Evolutionary conservation across 768 basidiomycete species (phyloP).

Genomic region (Pleurotus salmoneostramineus): DNA sequence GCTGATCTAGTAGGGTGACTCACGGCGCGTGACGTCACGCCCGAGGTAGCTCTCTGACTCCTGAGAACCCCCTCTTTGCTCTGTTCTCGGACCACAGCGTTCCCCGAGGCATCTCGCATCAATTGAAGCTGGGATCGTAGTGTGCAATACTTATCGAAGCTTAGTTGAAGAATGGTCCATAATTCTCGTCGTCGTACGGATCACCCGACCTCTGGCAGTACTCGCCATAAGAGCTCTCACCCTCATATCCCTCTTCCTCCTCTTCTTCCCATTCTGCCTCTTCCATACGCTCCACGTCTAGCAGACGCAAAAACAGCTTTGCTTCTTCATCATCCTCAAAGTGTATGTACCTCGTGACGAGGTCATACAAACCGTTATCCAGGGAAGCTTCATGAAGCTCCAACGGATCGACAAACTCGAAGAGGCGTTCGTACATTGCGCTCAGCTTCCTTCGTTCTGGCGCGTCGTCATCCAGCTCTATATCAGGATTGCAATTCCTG

Average conservation of each 20-base stretch:
- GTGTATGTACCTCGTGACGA: neutral
- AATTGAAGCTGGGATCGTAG: no score
- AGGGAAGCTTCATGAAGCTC: neutral
- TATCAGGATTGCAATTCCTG: neutral
- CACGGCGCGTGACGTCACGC: no score
- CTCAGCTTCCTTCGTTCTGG: neutral
- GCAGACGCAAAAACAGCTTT: neutral
- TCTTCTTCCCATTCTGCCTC: neutral
- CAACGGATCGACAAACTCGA: neutral
- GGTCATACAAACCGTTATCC: neutral
- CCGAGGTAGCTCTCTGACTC: no score
- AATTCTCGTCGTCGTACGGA: no score
- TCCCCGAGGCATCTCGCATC: no score
- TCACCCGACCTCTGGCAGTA: no score
- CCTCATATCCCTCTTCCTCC: neutral
- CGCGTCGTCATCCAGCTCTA: neutral
- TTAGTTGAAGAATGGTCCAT: no score
- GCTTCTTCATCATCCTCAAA: neutral
- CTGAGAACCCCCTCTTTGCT: no score
- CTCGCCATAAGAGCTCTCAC: no score
- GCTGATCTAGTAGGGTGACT: no score
- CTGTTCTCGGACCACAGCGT: no score
- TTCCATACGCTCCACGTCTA: neutral
- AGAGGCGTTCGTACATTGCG: neutral
- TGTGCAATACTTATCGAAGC: no score